Conservation (phyloP, 768 basidiomycete genomes). For the Filobasidium wieringae region DNA sequence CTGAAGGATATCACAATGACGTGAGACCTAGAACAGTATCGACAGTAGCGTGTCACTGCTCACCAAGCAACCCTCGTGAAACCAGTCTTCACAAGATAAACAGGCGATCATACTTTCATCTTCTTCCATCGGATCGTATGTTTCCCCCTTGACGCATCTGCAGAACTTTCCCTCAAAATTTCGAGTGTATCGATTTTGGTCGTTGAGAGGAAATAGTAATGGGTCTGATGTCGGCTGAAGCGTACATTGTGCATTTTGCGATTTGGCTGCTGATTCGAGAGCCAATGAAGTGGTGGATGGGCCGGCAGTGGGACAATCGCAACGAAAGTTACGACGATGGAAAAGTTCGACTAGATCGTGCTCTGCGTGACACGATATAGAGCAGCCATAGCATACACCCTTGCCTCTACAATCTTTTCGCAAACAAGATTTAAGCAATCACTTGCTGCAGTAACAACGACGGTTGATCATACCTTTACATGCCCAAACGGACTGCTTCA, state of each 20-base stretch:
- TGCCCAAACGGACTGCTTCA: slow-evolving; percentile 32
- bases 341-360: slow-evolving; percentile 36
- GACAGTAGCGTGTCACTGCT: no score
- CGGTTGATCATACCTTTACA: slow-evolving; percentile 24
- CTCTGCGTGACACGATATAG: slow-evolving; percentile 37
- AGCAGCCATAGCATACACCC: slow-evolving; percentile 38
- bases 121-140: slow-evolving; percentile 34
- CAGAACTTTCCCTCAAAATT: slow-evolving; percentile 35
- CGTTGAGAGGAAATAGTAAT: slow-evolving; percentile 19
- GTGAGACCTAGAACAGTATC: not conserved
- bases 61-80: slow-evolving; percentile 26
- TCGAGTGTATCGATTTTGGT: slow-evolving; percentile 24
- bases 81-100: slow-evolving; percentile 38
- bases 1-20: not conserved
- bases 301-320: slow-evolving; percentile 33
- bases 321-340: slow-evolving; percentile 28
- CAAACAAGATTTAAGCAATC: not conserved
- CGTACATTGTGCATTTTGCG: slow-evolving; percentile 17
- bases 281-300: slow-evolving; percentile 1
- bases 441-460: not conserved
- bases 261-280: no score
- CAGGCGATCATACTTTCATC: slow-evolving; percentile 35
- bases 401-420: slow-evolving; percentile 33
- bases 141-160: slow-evolving; percentile 25
- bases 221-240: slow-evolving; percentile 19